These are phyloP conservation scores for Dimargaris cristalligena DNA, from an alignment of 192 early-diverging fungal genomes.

Conservation along the genomic window DNA sequence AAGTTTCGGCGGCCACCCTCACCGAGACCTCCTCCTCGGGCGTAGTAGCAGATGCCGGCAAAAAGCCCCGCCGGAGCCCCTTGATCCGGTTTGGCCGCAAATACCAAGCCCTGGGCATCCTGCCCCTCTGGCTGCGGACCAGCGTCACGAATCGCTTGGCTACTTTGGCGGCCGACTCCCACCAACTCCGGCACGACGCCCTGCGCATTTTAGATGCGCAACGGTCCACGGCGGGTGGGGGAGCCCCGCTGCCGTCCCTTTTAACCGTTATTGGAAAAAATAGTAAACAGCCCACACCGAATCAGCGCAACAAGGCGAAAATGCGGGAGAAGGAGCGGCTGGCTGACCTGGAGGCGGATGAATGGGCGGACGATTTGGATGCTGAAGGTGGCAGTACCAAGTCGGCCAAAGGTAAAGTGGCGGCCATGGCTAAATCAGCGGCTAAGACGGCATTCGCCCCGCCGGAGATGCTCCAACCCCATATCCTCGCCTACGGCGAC, in stretches of 20 bases:
- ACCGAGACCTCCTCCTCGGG: not conserved
- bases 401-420: not conserved
- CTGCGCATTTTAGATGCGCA: slow-evolving; percentile 22
- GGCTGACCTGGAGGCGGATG: slow-evolving; percentile 8
- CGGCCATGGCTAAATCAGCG: slow-evolving; percentile 12
- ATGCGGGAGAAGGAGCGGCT: slow-evolving; percentile 14
- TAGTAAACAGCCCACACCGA: slow-evolving; percentile 14
- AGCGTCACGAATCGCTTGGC: slow-evolving; percentile 11
- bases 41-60: not conserved
- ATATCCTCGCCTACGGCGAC: slow-evolving; percentile 50
- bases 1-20: not conserved
- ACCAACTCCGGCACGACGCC: slow-evolving; percentile 18
- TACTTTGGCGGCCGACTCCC: slow-evolving; percentile 4
- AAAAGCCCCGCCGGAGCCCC: not conserved
- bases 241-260: not conserved
- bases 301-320: slow-evolving; percentile 18
- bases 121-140: slow-evolving; percentile 14
- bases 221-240: slow-evolving; percentile 19
- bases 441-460: too few species aligned
- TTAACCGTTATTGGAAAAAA: not conserved
- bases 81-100: slow-evolving; percentile 24
- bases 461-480: slow-evolving; percentile 37
- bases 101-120: slow-evolving; percentile 21
- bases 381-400: not conserved
- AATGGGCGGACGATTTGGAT: slow-evolving; percentile 4